Evolutionary conservation across 352 stramenopile species (phyloP), one percentile per base, ranked within the genome.

Genomic region (Globisporangium splendens): DNA sequence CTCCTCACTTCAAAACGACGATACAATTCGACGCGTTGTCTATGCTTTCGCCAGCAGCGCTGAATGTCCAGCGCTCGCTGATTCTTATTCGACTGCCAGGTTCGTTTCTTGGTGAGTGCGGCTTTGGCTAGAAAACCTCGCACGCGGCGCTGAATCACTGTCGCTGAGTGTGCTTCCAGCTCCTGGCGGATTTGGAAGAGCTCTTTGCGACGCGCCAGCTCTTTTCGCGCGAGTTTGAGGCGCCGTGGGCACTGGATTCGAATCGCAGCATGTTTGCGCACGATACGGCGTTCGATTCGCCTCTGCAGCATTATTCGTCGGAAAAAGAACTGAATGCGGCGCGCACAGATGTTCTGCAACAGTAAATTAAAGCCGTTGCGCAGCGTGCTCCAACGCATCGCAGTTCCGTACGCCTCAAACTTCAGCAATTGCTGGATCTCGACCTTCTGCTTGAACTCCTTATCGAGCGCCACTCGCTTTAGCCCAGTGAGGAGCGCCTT

Each of bases 341-440:
- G 54, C 18, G 83, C 74, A 24, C 72, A 79, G 3, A 68, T 61
- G 39, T 70, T 82, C 38, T 87, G 75, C 13, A 83, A 54, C 20
- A 76, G 43, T 47, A 88, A 50, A 38, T 88, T 73, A 50, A 86
- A 75, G 44, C 78, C 79, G 48, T 77, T 73, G n/a, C 65, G 72
- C 5, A 88, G 61, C 2, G 77, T 79, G 18, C 62, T 65, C 78
- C 83, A 89, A 35, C 70, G 68, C 69, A 90, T 86, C 1, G 62
- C 65, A 0, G 68, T 70, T 3, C 79, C 77, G 43, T 79, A 84
- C 20, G 55, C 58, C 52, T 92, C 83, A 28, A 92, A 86, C 10
- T 58, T 50, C 17, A 89, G 54, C 11, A 91, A 59, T 14, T 79
- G 56, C 44, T 75, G 62, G 17, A 90, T 77, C 22, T 81, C 65